Conservation (phyloP, 1,284 basidiomycete genomes). For the Omphalotus olearius region DNA sequence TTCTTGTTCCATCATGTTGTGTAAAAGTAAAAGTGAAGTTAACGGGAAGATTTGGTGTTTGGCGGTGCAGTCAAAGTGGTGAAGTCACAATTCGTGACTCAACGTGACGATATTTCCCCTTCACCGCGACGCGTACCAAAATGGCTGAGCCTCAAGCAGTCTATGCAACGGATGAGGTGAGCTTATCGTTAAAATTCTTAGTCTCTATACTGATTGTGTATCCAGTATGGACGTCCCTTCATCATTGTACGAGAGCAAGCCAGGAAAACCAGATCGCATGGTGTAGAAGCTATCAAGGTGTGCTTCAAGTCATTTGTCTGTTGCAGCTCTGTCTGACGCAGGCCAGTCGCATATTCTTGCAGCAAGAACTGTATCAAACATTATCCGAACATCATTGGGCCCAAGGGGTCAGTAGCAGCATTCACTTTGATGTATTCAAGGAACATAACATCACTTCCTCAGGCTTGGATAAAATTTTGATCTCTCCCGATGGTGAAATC, state of each 20-base stretch:
- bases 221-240: constrained; percentile 91
- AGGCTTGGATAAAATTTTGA: constrained; percentile 99
- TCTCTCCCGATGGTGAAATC: constrained; percentile 97
- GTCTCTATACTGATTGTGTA: constrained; percentile 7
- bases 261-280: constrained; percentile 93
- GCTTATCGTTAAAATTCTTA: constrained; percentile 11
- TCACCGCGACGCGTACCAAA: constrained; percentile 31
- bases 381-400: constrained; percentile 92
- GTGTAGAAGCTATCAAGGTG: constrained; percentile 95
- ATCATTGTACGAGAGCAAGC: constrained; percentile 96
- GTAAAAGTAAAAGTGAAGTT: neutral
- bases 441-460: constrained; percentile 8
- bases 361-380: constrained; percentile 90
- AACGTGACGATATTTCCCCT: constrained; percentile 18
- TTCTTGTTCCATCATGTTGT: constrained; percentile 66
- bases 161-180: constrained; percentile 89
- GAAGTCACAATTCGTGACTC: constrained; percentile 25
- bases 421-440: neutral
- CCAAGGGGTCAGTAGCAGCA: constrained; percentile 68
- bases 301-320: constrained; percentile 19
- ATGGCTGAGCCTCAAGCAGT: constrained; percentile 63
- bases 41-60: constrained; percentile 7
- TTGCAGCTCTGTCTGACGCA: constrained; percentile 16
- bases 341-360: constrained; percentile 89
- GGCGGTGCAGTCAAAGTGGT: neutral